phyloP scores from a whole-genome alignment of 441 rosid genomes.

The Jatropha podagrica region DNA sequence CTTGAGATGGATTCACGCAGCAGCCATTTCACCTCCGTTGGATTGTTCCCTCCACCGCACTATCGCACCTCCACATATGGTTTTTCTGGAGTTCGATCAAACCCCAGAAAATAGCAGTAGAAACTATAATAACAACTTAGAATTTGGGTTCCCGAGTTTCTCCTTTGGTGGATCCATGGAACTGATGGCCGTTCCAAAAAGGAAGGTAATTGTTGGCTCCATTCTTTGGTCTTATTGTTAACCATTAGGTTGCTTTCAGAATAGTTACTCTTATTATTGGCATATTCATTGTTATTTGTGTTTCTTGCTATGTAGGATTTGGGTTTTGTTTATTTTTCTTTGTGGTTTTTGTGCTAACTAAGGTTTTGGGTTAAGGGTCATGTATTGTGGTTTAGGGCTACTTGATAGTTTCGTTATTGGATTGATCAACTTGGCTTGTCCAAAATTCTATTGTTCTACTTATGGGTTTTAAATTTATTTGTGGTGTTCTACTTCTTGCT shows the following conservation, averaged over 20 bases:
- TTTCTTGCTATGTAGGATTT: not conserved
- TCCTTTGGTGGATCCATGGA: constrained; percentile 57
- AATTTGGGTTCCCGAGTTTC: constrained; percentile 44
- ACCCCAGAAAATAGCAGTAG: constrained; percentile 21
- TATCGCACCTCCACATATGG: constrained; percentile 31
- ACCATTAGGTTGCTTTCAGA: not conserved
- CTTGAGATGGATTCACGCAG: constrained; percentile 35
- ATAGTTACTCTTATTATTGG: not conserved
- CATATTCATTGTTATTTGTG: not conserved
- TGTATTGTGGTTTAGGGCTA: not conserved
- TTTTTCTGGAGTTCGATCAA: constrained; percentile 44
- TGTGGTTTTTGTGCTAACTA: not conserved
- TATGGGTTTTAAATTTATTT: not conserved
- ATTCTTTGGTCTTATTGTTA: not conserved
- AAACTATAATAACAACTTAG: constrained; percentile 26
- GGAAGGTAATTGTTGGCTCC: constrained; percentile 41
- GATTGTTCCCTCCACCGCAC: constrained; percentile 32
- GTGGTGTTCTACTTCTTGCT: not conserved
- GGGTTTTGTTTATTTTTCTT: not conserved
- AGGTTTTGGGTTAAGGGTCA: constrained; percentile 12
- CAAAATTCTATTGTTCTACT: not conserved
- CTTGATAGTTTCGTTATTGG: no score
- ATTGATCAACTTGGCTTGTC: not conserved
- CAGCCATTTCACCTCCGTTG: constrained; percentile 49
- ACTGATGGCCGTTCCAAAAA: constrained; percentile 89